Evolutionary conservation across 495 filamentous ascomycete species (phyloP).

Genomic region (Parachaetomium inaequale): DNA sequence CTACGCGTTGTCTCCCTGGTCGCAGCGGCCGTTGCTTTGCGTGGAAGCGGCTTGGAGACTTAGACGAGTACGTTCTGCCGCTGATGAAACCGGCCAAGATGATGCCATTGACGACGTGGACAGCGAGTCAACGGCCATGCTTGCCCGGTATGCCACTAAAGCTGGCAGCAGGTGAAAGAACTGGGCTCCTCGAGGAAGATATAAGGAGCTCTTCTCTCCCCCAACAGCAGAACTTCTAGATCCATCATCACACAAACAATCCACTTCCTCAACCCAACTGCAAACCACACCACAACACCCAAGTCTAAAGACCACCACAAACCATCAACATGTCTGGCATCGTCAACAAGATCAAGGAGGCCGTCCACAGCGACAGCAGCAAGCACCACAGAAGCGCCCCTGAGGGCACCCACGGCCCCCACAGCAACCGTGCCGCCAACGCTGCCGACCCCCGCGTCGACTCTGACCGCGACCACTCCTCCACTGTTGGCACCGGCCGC

Average conservation of each 20-base stretch:
- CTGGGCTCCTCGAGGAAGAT: neutral
- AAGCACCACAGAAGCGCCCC: slow-evolving; percentile 23
- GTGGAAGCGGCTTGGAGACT: neutral
- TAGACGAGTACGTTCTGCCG: neutral
- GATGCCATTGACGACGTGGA: slow-evolving; percentile 13
- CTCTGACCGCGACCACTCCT: slow-evolving; percentile 39
- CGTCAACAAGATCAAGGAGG: slow-evolving; percentile 72
- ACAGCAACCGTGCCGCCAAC: slow-evolving; percentile 39
- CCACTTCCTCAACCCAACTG: neutral
- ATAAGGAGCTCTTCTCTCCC: slow-evolving; percentile 8
- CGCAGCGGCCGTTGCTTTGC: neutral
- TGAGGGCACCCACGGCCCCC: slow-evolving; percentile 42
- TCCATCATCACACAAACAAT: slow-evolving; percentile 19
- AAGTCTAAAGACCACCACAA: slow-evolving; percentile 13
- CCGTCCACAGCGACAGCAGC: slow-evolving; percentile 47
- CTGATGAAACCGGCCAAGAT: slow-evolving; percentile 10
- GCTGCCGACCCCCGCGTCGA: slow-evolving; percentile 49
- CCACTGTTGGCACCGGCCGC: slow-evolving; percentile 28
- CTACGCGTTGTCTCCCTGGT: neutral
- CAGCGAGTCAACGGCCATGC: neutral
- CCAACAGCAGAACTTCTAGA: neutral
- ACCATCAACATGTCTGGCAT: slow-evolving; percentile 59
- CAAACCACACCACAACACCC: neutral
- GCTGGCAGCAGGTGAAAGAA: neutral
- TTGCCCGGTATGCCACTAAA: neutral